Conservation (phyloP, 176 grass and related monocot genomes). For the Canna indica region DNA sequence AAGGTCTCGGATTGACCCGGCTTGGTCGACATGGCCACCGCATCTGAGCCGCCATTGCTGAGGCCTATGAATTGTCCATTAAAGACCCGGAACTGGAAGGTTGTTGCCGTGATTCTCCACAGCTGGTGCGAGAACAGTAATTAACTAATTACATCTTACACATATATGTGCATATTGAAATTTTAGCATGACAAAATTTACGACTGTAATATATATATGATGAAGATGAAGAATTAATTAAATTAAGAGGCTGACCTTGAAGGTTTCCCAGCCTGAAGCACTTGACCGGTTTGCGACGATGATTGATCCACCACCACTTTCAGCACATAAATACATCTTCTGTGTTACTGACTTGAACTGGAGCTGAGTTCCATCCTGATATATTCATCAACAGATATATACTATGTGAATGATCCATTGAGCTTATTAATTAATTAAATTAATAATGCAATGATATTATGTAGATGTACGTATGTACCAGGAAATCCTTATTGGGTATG, state of each 20-base stretch:
- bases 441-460: background rate
- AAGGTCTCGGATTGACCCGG: conserved; percentile 39
- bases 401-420: too few species aligned
- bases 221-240: background rate
- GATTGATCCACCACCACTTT: conserved; percentile 36
- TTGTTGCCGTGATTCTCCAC: conserved; percentile 47
- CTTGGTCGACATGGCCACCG: conserved; percentile 25
- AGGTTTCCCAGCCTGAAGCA: conserved; percentile 59
- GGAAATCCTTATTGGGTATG: conserved; percentile 49
- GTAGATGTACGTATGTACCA: conserved; percentile 17
- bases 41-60: background rate
- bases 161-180: too few species aligned
- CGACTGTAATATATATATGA: too few species aligned
- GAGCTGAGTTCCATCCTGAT: conserved; percentile 58
- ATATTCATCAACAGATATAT: background rate
- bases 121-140: conserved; percentile 20
- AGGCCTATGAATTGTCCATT: conserved; percentile 37
- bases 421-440: too few species aligned
- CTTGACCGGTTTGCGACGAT: conserved; percentile 38
- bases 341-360: conserved; percentile 46
- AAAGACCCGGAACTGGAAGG: conserved; percentile 40
- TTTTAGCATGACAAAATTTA: too few species aligned
- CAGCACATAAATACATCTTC: conserved; percentile 39
- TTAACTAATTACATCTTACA: too few species aligned
- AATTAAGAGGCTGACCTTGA: conserved; percentile 28